Evolutionary conservation across 495 filamentous ascomycete genomes (phyloP), one percentile per base, ranked within the genome.

Genomic region (Lepidopterella palustris): DNA sequence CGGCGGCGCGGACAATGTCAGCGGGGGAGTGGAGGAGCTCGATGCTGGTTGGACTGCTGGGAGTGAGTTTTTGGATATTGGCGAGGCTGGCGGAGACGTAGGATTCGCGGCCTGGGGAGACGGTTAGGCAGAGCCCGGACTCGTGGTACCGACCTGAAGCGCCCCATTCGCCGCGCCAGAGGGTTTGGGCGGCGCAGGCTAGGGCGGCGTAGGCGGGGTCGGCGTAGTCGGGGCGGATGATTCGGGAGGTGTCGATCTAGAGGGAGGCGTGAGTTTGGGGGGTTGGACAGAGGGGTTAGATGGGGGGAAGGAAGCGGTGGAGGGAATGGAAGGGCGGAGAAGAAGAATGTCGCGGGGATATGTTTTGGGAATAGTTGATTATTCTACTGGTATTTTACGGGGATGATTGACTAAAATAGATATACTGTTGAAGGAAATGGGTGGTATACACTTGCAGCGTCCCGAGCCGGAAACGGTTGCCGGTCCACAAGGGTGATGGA

Each of bases 101-200:
- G 29, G 79, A 78, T 65, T 68, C 57, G 54, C 69, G 68, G 24
- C 73, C 74, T 45, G 84, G 76, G 8, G 61, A 60, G 0, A 81
- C 84, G 2, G 86, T 83, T 0, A 96, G 72, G 15, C 89, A 67
- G 5, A 96, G 74, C 0, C 93, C 93, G 50, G 77, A 81, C 70
- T 97, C 87, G 23, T 75, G 76, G 73, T 96, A 97, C 4, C 87
- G 78, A 1, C 83, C 84, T 15, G 86, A 74, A 1, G 75, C 78
- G 50, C 87, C 88, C 58, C 78, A 79, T 53, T 76, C 77, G 47
- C 76, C 78, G 15, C 90, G 82, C 92, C 92, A 97, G 68, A 77
- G 74, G 20, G 72, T 66, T 53, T 87, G 87, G 4, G 90, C 91
- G 5, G 78, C 71, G 0, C 80, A 74, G 5, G 82, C 87, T 47